Evolutionary conservation across 306 rosid genomes (phyloP).

Genomic region (Lathyrus aphaca): DNA sequence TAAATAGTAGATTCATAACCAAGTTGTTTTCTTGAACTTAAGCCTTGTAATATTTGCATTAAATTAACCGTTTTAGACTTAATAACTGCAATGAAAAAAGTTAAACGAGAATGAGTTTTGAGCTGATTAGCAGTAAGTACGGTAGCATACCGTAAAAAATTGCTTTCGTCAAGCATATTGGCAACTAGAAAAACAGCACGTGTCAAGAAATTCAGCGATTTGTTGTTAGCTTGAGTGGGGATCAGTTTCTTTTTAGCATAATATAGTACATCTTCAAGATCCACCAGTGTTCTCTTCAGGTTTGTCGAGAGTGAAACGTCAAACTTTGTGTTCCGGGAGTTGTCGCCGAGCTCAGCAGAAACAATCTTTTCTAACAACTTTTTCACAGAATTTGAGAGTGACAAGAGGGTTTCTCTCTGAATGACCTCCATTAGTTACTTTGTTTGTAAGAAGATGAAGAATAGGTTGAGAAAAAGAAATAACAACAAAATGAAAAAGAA

Average conservation of each 20-base stretch:
- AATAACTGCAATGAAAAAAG: no score
- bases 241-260: background rate
- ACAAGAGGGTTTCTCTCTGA: no score
- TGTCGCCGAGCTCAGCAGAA: background rate
- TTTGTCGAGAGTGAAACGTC: background rate
- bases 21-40: background rate
- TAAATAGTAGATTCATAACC: no score
- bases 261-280: background rate
- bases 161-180: background rate
- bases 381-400: background rate
- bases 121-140: background rate
- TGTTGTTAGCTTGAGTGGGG: background rate
- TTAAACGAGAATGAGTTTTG: background rate
- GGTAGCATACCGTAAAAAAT: no score
- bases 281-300: background rate
- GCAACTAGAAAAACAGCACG: constrained; percentile 2
- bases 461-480: no score
- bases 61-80: background rate
- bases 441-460: background rate
- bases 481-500: no score
- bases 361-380: background rate
- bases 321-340: background rate
- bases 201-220: constrained; percentile 8
- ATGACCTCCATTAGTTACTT: background rate
- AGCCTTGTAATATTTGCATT: background rate